A percentile compares a stretch with the other conserved stretches of the same genome.
These are phyloP conservation scores for Aspergillus terreus DNA, from an alignment of 2,329 filamentous ascomycete species.

Conservation along the genomic window DNA sequence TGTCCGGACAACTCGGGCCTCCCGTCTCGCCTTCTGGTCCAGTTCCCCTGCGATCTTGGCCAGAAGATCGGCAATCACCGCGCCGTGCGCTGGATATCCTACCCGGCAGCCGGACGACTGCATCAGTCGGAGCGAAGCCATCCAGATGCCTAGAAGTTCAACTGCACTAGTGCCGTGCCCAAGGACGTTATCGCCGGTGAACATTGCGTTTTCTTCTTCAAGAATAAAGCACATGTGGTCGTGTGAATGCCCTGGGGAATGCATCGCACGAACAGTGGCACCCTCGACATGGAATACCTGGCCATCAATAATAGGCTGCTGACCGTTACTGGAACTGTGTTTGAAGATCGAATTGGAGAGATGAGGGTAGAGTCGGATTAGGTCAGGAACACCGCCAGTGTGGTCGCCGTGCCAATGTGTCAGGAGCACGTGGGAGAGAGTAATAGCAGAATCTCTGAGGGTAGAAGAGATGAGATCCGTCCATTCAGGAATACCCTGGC, in stretches of 20 bases:
- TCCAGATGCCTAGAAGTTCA: not conserved
- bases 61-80: too few species aligned
- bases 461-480: slow-evolving; percentile 29
- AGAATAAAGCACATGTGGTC: slow-evolving; percentile 76
- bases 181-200: slow-evolving; percentile 76
- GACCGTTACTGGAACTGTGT: slow-evolving; percentile 25
- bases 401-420: slow-evolving; percentile 48
- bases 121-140: too few species aligned
- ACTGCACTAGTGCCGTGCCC: slow-evolving; percentile 48
- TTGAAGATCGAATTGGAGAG: slow-evolving; percentile 34
- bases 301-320: slow-evolving; percentile 35
- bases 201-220: slow-evolving; percentile 69
- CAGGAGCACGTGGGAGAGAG: slow-evolving; percentile 41
- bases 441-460: slow-evolving; percentile 25
- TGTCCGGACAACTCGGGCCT: too few species aligned
- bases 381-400: slow-evolving; percentile 40
- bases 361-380: slow-evolving; percentile 29
- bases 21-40: too few species aligned
- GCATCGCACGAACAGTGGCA: slow-evolving; percentile 37
- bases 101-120: too few species aligned
- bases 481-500: slow-evolving; percentile 24
- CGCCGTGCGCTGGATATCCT: too few species aligned
- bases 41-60: too few species aligned
- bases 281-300: slow-evolving; percentile 38
- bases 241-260: slow-evolving; percentile 64